These are phyloP conservation scores for Didymella glomerata DNA, from an alignment of 2,329 filamentous ascomycete species.

Conservation along the genomic window DNA sequence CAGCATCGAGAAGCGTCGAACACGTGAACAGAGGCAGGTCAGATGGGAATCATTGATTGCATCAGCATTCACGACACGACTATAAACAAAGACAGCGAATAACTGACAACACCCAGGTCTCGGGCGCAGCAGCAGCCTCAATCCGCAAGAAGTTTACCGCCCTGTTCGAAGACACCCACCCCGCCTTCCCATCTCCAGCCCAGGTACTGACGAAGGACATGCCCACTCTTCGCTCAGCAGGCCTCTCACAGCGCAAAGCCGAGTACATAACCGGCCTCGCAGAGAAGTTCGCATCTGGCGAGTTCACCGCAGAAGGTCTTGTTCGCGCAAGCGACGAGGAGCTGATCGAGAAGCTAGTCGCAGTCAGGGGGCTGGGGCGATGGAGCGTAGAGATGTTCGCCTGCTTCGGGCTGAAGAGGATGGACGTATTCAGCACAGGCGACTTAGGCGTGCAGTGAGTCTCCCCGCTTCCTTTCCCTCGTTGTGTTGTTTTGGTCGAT, in stretches of 20 bases:
- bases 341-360: conserved; percentile 80
- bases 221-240: conserved; percentile 79
- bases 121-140: conserved; percentile 85
- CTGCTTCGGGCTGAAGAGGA: conserved; percentile 90
- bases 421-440: conserved; percentile 92
- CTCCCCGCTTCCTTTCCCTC: conserved; percentile 2
- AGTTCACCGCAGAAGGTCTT: conserved; percentile 78
- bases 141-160: conserved; percentile 74
- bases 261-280: conserved; percentile 92
- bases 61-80: background rate
- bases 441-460: conserved; percentile 88
- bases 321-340: conserved; percentile 84
- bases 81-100: background rate
- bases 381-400: conserved; percentile 96
- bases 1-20: background rate
- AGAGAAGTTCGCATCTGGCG: conserved; percentile 77
- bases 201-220: conserved; percentile 69
- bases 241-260: conserved; percentile 91
- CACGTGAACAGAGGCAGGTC: background rate
- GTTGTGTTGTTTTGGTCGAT: background rate
- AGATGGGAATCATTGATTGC: background rate
- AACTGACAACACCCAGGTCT: conserved; percentile 64
- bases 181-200: conserved; percentile 76
- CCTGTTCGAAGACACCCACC: conserved; percentile 61
- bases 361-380: conserved; percentile 83